Percentiles rank a stretch among this genome's conserved stretches.
phyloP scores from a whole-genome alignment of 2,329 filamentous ascomycete genomes.

The Chrysosporium queenslandicum region DNA sequence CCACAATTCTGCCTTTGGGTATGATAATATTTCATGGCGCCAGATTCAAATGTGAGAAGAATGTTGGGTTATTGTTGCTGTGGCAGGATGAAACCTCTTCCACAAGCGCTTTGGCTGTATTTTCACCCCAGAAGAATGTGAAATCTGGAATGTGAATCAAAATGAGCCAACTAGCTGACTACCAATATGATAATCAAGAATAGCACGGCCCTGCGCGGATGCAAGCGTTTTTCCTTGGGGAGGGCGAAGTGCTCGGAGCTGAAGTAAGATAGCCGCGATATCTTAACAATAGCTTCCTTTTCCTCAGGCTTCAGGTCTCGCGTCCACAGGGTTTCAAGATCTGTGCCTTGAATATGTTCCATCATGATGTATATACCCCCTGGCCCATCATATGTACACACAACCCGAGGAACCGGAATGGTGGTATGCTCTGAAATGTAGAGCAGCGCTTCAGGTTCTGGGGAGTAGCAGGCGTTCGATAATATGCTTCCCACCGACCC shows the following conservation, averaged over 20 bases:
- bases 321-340: slow-evolving; percentile 16
- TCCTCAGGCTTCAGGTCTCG: slow-evolving; percentile 14
- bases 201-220: slow-evolving; percentile 12
- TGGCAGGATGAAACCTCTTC: slow-evolving; percentile 15
- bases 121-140: slow-evolving; percentile 16
- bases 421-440: slow-evolving; percentile 15
- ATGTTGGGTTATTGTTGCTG: slow-evolving; percentile 12
- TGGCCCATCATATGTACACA: slow-evolving; percentile 13
- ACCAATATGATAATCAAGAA: slow-evolving; percentile 17
- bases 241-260: slow-evolving; percentile 15
- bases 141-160: slow-evolving; percentile 13
- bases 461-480: slow-evolving; percentile 15
- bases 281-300: slow-evolving; percentile 14
- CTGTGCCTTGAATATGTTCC: neutral
- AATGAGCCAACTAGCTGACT: slow-evolving; percentile 16
- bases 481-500: slow-evolving; percentile 11
- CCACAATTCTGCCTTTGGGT: slow-evolving; percentile 17
- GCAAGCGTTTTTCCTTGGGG: slow-evolving; percentile 12
- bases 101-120: slow-evolving; percentile 12
- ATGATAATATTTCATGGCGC: slow-evolving; percentile 22
- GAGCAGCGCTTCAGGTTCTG: slow-evolving; percentile 17
- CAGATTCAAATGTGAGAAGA: slow-evolving; percentile 22
- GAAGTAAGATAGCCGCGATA: slow-evolving; percentile 15
- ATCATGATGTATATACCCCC: slow-evolving; percentile 13
- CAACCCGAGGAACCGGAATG: slow-evolving; percentile 16